phyloP scores from a whole-genome alignment of 306 rosid genomes.

The Begonia peltatifolia region DNA sequence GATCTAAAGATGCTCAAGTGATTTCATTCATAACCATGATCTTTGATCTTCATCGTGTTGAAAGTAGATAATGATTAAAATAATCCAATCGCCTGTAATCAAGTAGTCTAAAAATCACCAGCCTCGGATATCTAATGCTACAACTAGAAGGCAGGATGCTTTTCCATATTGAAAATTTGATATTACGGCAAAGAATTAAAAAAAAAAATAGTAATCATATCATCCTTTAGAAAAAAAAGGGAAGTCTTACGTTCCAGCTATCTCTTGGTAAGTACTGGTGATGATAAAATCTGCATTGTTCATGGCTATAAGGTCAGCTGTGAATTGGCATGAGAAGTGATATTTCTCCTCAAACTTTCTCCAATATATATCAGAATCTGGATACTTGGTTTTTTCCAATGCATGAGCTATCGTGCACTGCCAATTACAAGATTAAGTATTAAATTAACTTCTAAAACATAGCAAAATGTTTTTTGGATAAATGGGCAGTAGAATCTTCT shows the following conservation, averaged over 20 bases:
- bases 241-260: constrained; percentile 74
- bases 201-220: too few relatives aligned
- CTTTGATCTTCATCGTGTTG: too few relatives aligned
- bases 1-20: too few relatives aligned
- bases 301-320: constrained; percentile 92
- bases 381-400: constrained; percentile 90
- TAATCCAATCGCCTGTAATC: too few relatives aligned
- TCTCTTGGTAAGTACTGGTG: constrained; percentile 97
- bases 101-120: too few relatives aligned
- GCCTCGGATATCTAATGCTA: too few relatives aligned
- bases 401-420: constrained; percentile 93
- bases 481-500: constrained; percentile 6
- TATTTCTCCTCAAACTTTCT: constrained; percentile 69
- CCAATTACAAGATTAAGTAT: constrained; percentile 16
- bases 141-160: too few relatives aligned
- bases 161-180: too few relatives aligned
- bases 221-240: not conserved
- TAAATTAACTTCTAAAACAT: constrained; percentile 2
- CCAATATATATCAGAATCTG: constrained; percentile 83
- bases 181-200: too few relatives aligned
- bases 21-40: too few relatives aligned
- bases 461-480: not conserved
- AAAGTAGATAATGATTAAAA: too few relatives aligned
- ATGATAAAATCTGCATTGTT: constrained; percentile 88
- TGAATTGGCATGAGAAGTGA: constrained; percentile 87